A percentile compares a stretch with the other conserved stretches of the same genome.
These are phyloP conservation scores for Tricholoma bakamatsutake DNA, from an alignment of 768 basidiomycete genomes.

Conservation along the genomic window DNA sequence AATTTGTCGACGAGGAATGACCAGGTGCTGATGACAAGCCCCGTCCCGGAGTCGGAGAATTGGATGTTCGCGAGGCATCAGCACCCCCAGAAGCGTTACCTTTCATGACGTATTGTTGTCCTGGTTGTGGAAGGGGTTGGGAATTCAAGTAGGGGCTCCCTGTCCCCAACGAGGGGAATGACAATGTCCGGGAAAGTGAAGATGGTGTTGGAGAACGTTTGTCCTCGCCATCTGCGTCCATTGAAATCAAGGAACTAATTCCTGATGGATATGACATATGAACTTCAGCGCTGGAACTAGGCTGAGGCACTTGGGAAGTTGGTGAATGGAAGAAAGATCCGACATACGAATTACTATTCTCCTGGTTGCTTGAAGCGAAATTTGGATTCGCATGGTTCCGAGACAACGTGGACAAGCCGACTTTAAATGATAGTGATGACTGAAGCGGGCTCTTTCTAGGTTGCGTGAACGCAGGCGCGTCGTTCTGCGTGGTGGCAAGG, in stretches of 20 bases:
- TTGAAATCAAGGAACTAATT: constrained; percentile 8
- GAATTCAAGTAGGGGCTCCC: not conserved
- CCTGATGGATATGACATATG: not conserved
- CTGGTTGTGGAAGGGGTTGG: not conserved
- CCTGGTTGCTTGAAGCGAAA: constrained; percentile 1
- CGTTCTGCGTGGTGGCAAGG: constrained; percentile 21
- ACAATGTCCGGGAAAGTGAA: not conserved
- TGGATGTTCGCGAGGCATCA: not conserved
- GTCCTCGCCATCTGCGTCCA: constrained; percentile 10
- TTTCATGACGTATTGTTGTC: not conserved
- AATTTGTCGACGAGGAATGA: constrained; percentile 6
- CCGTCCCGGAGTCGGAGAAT: constrained; percentile 10
- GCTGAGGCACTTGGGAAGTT: not conserved
- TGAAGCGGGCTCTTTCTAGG: constrained; percentile 13
- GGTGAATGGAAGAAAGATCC: not conserved
- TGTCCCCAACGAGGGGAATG: constrained; percentile 4
- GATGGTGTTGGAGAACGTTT: constrained; percentile 8
- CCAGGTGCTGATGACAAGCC: not conserved
- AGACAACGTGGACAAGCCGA: constrained; percentile 9
- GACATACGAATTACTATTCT: not conserved
- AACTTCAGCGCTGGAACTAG: not conserved
- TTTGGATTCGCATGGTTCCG: constrained; percentile 5
- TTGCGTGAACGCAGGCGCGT: constrained; percentile 6
- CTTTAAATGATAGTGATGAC: constrained; percentile 25
- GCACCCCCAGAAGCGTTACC: not conserved